phyloP scores from a whole-genome alignment of 306 rosid species.

The Herpetospermum pedunculosum region DNA sequence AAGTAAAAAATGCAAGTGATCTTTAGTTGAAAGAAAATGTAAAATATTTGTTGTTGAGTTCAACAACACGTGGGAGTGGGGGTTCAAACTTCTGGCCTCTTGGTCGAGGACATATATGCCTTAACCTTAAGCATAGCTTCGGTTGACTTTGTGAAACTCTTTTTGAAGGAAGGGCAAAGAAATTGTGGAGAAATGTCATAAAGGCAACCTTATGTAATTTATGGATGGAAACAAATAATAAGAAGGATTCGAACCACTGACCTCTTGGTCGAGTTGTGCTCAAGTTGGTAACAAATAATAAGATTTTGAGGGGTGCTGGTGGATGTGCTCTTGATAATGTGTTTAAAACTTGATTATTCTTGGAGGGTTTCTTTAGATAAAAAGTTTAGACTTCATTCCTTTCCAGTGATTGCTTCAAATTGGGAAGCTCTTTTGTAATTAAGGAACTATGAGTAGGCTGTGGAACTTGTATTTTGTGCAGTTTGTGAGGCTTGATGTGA shows the following conservation, averaged over 20 bases:
- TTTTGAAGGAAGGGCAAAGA: background rate
- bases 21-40: background rate
- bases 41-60: background rate
- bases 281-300: background rate
- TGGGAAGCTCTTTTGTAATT: background rate
- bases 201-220: background rate
- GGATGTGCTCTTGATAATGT: background rate
- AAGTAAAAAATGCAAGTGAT: background rate
- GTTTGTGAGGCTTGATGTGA: background rate
- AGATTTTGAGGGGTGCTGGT: background rate
- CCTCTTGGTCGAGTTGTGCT: too few species aligned
- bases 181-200: background rate
- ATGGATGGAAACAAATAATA: background rate
- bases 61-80: too few species aligned
- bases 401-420: background rate
- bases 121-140: too few species aligned
- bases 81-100: too few species aligned
- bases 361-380: background rate
- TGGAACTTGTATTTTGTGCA: background rate
- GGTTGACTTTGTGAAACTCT: background rate
- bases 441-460: background rate
- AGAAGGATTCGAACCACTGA: too few species aligned
- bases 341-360: background rate
- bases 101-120: too few species aligned
- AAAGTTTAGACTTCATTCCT: background rate